Percentiles rank a stretch among this genome's conserved stretches.
These are phyloP conservation scores for Scheffersomyces illinoinensis DNA, from an alignment of 1,139 yeast genomes.

Conservation along the genomic window DNA sequence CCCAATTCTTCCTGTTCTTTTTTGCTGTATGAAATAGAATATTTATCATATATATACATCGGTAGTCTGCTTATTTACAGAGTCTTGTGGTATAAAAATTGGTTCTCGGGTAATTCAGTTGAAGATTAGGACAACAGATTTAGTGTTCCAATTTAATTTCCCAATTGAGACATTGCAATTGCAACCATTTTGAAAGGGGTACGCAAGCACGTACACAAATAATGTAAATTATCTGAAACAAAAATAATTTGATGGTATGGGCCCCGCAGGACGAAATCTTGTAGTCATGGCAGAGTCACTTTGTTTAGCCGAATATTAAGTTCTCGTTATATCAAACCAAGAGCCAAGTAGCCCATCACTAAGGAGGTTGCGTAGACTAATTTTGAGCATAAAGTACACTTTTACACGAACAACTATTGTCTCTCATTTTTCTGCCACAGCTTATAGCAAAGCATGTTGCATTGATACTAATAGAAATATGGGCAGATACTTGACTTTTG, in stretches of 20 bases:
- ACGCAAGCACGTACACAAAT: background rate
- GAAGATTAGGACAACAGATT: background rate
- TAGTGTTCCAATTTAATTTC: constrained; percentile 2
- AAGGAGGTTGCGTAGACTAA: background rate
- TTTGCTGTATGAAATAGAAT: background rate
- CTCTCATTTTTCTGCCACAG: background rate
- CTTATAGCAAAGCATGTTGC: background rate
- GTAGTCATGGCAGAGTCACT: background rate
- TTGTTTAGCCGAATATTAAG: background rate
- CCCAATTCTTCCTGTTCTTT: no score
- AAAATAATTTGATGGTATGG: background rate
- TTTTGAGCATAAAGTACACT: background rate
- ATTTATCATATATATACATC: background rate
- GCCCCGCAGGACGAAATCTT: background rate
- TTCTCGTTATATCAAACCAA: background rate
- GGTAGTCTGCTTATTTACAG: background rate
- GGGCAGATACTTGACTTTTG: background rate
- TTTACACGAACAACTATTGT: no score
- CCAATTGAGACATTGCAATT: constrained; percentile 3
- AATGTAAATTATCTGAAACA: background rate
- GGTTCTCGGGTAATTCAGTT: background rate
- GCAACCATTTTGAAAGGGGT: constrained; percentile 1
- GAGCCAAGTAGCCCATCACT: background rate
- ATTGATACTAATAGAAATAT: background rate
- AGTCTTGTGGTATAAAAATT: background rate